A percentile compares a stretch with the other conserved stretches of the same genome.
Evolutionary conservation across 257 asterid genomes (phyloP).

Genomic region (Scutellaria baicalensis): DNA sequence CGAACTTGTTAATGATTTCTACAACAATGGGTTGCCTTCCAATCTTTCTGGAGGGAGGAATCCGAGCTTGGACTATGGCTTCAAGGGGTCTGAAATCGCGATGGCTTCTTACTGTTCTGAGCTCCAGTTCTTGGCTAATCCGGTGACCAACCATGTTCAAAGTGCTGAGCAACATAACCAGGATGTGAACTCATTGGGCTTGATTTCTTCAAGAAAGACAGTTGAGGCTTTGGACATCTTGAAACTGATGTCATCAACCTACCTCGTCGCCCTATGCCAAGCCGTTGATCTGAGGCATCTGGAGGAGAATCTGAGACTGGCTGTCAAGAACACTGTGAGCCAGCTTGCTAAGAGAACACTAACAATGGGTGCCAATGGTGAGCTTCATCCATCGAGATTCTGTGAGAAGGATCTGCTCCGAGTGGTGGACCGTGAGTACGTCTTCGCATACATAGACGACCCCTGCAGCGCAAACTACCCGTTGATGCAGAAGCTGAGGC

Average conservation of each 20-base stretch:
- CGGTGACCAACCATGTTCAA: slow-evolving; percentile 54
- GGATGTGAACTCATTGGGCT: slow-evolving; percentile 50
- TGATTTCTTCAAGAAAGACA: slow-evolving; percentile 49
- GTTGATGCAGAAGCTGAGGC: slow-evolving; percentile 48
- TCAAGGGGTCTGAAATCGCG: slow-evolving; percentile 48
- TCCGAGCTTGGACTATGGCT: slow-evolving; percentile 53
- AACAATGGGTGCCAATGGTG: slow-evolving; percentile 37
- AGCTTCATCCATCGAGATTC: slow-evolving; percentile 51
- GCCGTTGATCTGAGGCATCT: slow-evolving; percentile 45
- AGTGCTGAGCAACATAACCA: slow-evolving; percentile 63
- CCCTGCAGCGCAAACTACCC: slow-evolving; percentile 45
- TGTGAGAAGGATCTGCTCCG: slow-evolving; percentile 47
- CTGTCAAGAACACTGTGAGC: slow-evolving; percentile 47
- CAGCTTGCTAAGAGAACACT: slow-evolving; percentile 39
- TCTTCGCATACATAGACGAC: slow-evolving; percentile 42
- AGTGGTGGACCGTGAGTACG: slow-evolving; percentile 47
- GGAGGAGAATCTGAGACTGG: slow-evolving; percentile 41
- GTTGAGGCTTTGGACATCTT: slow-evolving; percentile 44
- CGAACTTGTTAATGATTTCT: slow-evolving; percentile 47
- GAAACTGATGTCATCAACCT: slow-evolving; percentile 45
- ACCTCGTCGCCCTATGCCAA: slow-evolving; percentile 40
- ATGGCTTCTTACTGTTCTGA: slow-evolving; percentile 55
- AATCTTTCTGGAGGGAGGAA: slow-evolving; percentile 51
- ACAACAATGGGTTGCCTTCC: slow-evolving; percentile 55
- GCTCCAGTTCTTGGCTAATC: slow-evolving; percentile 50